phyloP scores from a whole-genome alignment of 495 filamentous ascomycete species.

The Xylaria grammica region DNA sequence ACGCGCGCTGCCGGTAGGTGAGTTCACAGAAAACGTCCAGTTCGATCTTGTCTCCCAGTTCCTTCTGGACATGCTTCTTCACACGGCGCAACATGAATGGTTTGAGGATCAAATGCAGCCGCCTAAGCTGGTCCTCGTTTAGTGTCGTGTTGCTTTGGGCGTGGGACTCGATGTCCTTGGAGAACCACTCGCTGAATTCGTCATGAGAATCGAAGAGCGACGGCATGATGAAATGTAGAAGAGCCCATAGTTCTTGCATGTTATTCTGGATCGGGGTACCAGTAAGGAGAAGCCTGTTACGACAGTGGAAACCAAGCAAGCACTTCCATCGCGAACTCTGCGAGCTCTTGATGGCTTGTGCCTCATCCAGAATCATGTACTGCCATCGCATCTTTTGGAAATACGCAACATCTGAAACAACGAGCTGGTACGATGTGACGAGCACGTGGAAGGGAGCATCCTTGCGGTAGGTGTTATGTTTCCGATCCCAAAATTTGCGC shows the following conservation, averaged over 20 bases:
- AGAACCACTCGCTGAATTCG: conserved; percentile 99
- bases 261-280: conserved; percentile 99
- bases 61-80: conserved; percentile 99
- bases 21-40: conserved; percentile 94
- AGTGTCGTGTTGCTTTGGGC: conserved; percentile 98
- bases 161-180: conserved; percentile 98
- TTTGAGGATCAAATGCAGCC: conserved; percentile 98
- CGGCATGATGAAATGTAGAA: conserved; percentile 99
- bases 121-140: conserved; percentile 94
- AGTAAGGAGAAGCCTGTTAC: conserved; percentile 91
- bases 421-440: conserved; percentile 95
- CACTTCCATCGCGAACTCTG: conserved; percentile 96
- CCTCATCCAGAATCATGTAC: conserved; percentile 99
- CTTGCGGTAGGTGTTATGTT: conserved; percentile 91
- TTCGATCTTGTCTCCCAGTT: conserved; percentile 98
- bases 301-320: conserved; percentile 90
- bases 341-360: conserved; percentile 98
- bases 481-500: conserved; percentile 98
- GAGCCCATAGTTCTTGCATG: conserved; percentile 98
- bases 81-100: conserved; percentile 99
- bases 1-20: conserved; percentile 95
- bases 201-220: conserved; percentile 98
- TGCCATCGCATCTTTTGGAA: conserved; percentile 99
- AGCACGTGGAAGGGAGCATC: conserved; percentile 95
- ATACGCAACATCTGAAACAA: conserved; percentile 92